Percentiles rank a stretch among this genome's conserved stretches.
phyloP scores from a whole-genome alignment of 768 basidiomycete species.

The Basidioascus undulatus region DNA sequence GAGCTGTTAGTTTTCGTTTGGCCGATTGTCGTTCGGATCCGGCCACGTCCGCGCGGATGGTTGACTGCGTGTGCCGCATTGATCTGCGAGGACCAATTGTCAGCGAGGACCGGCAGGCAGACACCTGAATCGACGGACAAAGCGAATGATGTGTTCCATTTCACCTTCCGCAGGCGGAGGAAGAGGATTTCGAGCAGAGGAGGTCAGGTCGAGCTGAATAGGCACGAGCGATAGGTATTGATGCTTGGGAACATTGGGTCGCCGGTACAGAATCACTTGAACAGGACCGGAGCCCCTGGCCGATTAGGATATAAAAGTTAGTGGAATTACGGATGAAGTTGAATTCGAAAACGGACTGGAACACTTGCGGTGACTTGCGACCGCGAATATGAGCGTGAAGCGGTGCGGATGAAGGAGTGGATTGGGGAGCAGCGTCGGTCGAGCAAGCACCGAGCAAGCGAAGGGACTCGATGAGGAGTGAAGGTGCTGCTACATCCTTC shows the following conservation, averaged over 20 bases:
- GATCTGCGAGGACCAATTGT: background rate
- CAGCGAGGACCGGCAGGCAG: background rate
- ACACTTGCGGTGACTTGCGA: no score
- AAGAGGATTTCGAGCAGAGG: background rate
- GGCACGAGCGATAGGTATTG: background rate
- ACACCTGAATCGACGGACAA: background rate
- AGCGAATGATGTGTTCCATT: background rate
- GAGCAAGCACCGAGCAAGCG: no score
- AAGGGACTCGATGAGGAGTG: no score
- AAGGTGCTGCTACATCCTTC: no score
- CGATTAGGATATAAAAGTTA: no score
- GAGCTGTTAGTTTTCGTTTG: background rate
- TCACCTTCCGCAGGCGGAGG: background rate
- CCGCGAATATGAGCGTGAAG: no score
- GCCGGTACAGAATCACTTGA: background rate
- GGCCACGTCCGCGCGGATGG: background rate
- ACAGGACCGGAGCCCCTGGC: no score
- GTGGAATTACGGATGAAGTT: no score
- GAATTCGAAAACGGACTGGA: no score
- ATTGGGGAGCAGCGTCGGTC: no score
- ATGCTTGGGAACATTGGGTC: background rate
- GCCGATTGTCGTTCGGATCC: background rate
- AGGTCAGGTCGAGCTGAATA: background rate
- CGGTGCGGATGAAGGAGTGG: no score
- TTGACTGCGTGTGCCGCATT: background rate